phyloP scores from a whole-genome alignment of 2,329 filamentous ascomycete genomes.

The Ceratocystiopsis brevicomis region DNA sequence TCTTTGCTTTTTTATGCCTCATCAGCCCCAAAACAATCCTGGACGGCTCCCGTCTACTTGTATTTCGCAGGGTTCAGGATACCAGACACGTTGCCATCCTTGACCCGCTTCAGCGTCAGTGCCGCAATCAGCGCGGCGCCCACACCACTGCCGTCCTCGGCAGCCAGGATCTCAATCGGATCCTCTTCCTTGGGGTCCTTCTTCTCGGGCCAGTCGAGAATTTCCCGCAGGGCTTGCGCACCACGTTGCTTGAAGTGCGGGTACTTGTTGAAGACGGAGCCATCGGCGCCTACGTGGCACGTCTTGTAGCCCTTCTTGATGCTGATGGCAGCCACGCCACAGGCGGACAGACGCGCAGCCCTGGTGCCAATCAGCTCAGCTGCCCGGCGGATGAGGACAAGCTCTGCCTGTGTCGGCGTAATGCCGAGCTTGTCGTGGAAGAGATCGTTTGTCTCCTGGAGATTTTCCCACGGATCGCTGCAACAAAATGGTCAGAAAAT shows the following conservation, averaged over 20 bases:
- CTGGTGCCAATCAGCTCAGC: conserved; percentile 91
- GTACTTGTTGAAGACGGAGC: conserved; percentile 98
- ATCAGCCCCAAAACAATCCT: no score
- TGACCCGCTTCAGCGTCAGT: conserved; percentile 44
- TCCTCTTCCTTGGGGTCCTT: conserved; percentile 54
- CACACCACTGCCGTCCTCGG: conserved; percentile 94
- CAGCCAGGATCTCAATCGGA: conserved; percentile 69
- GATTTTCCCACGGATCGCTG: conserved; percentile 85
- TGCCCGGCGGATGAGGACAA: conserved; percentile 73
- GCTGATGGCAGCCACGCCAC: conserved; percentile 88
- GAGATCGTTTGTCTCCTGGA: conserved; percentile 70
- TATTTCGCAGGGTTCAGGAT: conserved; percentile 47
- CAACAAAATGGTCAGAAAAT: not conserved
- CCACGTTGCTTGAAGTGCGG: conserved; percentile 92
- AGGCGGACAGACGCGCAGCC: conserved; percentile 79
- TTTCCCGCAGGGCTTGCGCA: conserved; percentile 77
- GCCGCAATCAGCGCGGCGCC: conserved; percentile 85
- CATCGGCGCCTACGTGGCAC: conserved; percentile 91
- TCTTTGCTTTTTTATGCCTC: not conserved
- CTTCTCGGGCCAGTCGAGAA: conserved; percentile 79
- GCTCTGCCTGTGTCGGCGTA: conserved; percentile 52
- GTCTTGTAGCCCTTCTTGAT: conserved; percentile 81
- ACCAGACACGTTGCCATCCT: conserved; percentile 42
- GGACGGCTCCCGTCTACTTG: no score
- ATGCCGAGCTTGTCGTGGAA: conserved; percentile 63